Evolutionary conservation across 768 basidiomycete species (phyloP).

Genomic region (Dendrothele bispora): DNA sequence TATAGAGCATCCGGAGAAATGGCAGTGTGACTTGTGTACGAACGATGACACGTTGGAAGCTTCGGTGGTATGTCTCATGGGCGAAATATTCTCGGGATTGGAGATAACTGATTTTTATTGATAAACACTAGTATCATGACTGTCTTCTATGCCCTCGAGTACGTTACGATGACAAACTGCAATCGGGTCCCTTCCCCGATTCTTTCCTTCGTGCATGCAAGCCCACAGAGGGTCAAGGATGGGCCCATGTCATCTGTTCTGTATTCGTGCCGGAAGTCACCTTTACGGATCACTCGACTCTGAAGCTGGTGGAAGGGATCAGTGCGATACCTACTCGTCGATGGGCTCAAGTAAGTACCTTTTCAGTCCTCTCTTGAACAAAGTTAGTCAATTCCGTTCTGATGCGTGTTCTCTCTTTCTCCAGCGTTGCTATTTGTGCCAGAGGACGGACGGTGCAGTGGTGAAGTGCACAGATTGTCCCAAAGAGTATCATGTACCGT

Average conservation of each 20-base stretch:
- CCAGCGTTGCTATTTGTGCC: conserved; percentile 78
- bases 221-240: conserved; percentile 90
- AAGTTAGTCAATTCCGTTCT: neutral
- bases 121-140: conserved; percentile 60
- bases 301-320: conserved; percentile 86
- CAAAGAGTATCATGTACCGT: conserved; percentile 82
- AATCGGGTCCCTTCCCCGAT: conserved; percentile 50
- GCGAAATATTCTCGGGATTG: neutral
- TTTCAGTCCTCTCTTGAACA: neutral
- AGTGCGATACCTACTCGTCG: conserved; percentile 68
- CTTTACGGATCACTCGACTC: conserved; percentile 71
- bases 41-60: conserved; percentile 83
- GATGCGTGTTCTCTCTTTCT: conserved; percentile 7
- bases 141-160: conserved; percentile 81
- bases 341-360: conserved; percentile 67
- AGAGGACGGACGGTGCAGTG: conserved; percentile 71
- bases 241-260: conserved; percentile 90
- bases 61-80: conserved; percentile 58
- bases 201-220: conserved; percentile 77
- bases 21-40: conserved; percentile 87
- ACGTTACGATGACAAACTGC: conserved; percentile 49
- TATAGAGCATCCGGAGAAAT: conserved; percentile 62
- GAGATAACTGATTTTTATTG: neutral
- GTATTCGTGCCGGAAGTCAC: conserved; percentile 84
- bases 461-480: conserved; percentile 83